Base-by-base conservation (phyloP, 257 asterid genomes). In the Przewalskia tangutica region DNA sequence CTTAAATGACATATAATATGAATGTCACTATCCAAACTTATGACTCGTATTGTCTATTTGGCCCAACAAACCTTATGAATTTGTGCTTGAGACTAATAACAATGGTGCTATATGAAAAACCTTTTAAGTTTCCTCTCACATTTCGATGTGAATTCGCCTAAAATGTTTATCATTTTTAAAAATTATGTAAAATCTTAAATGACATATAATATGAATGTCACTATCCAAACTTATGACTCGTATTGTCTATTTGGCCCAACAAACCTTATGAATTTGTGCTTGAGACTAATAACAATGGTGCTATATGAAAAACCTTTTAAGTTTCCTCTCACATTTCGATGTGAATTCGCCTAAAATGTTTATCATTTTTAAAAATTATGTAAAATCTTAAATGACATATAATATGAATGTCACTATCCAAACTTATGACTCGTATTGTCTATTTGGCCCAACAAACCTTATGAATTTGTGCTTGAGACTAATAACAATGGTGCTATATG, bases 381-480 rank as follows among this genome's bases (percentile, higher is more conserved):
- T 6, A 65, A 65, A 34, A 34, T 3, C 50, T 64, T 36, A 65
- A 4, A 65, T 36, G 7, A 36, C 3, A 34, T 5, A 38, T 38
- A 38, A 38, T 38, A 38, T 38, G 5, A 38, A 5, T 38, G 42
- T 38, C 6, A 38, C 42, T 3, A 38, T 6, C 42, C 42, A 38
- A 38, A 27, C 32, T 27, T 2, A 27, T 27, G 32, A 27, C 32
- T 27, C 10, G 2, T 10, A 11, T 1, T 64, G 6, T 17, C 14
- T 5, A 7, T 27, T 32, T 32, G 10, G 18, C 1, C 48, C 1
- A 5, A 34, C 5, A 64, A 64, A 63, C 32, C 44, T 27, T 0
- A 12, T 0, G 70, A 1, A 51, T 51, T 51, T 51, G 0, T 51
- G 6, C 17, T 6, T 51, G 0, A 0, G 6, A 2, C 17, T 11